A percentile compares a stretch with the other conserved stretches of the same genome.
These are phyloP conservation scores for Kwoniella pini DNA, from an alignment of 768 basidiomycete genomes.

Conservation along the genomic window DNA sequence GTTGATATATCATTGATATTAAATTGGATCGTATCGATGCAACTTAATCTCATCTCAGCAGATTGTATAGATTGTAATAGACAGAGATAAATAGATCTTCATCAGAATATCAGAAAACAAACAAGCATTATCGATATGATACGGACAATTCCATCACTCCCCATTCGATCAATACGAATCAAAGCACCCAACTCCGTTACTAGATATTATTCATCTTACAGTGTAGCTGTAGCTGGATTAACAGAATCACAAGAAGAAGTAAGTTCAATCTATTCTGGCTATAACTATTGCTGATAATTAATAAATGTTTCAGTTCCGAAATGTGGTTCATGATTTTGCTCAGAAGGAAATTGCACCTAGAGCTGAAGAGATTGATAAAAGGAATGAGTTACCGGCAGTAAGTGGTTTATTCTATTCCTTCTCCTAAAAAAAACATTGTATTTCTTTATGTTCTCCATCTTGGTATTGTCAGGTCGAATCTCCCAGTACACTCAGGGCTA, in stretches of 20 bases:
- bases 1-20: no score
- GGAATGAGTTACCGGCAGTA: conserved; percentile 76
- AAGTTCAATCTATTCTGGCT: background rate
- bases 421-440: no score
- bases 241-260: conserved; percentile 80
- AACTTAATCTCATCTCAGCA: no score
- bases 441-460: no score
- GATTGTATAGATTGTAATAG: no score
- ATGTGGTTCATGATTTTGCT: conserved; percentile 75
- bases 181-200: background rate
- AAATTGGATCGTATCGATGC: no score
- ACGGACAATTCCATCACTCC: conserved; percentile 1
- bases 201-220: conserved; percentile 61
- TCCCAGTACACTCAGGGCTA: no score
- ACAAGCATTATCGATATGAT: no score
- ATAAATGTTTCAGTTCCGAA: conserved; percentile 70
- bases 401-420: background rate
- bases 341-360: conserved; percentile 80
- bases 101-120: background rate
- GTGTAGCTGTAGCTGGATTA: conserved; percentile 70
- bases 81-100: no score
- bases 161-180: background rate
- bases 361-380: conserved; percentile 81
- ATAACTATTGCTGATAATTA: no score
- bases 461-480: no score